Percentiles rank a stretch among this genome's conserved stretches.
Evolutionary conservation across 768 basidiomycete genomes (phyloP).

Genomic region (Phanerochaete carnosa): DNA sequence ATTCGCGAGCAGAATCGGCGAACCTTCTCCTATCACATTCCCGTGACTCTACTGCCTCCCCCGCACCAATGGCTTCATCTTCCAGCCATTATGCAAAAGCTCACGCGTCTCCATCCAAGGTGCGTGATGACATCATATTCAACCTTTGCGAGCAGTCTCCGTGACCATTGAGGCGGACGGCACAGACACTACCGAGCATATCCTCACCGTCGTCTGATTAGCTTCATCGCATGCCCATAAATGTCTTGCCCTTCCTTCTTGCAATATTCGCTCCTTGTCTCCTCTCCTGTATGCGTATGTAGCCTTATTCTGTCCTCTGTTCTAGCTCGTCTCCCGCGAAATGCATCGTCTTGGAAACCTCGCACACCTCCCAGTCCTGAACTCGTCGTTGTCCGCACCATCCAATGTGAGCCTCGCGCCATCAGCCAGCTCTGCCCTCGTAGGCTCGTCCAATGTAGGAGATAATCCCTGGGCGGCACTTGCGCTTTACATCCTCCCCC

Average conservation of each 20-base stretch:
- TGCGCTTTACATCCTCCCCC: constrained; percentile 83
- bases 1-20: constrained; percentile 21
- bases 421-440: constrained; percentile 12
- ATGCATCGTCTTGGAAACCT: constrained; percentile 80
- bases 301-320: constrained; percentile 64
- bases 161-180: neutral
- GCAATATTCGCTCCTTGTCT: neutral
- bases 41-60: constrained; percentile 23
- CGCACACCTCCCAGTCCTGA: constrained; percentile 49
- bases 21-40: constrained; percentile 14
- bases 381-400: constrained; percentile 48
- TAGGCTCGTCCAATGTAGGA: constrained; percentile 33
- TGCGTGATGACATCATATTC: constrained; percentile 12
- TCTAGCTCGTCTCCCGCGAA: constrained; percentile 77
- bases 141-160: neutral
- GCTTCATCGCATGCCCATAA: too few species aligned
- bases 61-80: constrained; percentile 20
- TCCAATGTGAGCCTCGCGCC: constrained; percentile 36
- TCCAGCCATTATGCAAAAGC: constrained; percentile 18
- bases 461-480: constrained; percentile 81
- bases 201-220: neutral
- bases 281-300: neutral
- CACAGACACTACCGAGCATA: neutral
- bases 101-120: constrained; percentile 30
- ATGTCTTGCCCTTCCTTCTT: neutral